Conservation (phyloP, 2,329 filamentous ascomycete species). For the Ophiostoma triangulosporum region DNA sequence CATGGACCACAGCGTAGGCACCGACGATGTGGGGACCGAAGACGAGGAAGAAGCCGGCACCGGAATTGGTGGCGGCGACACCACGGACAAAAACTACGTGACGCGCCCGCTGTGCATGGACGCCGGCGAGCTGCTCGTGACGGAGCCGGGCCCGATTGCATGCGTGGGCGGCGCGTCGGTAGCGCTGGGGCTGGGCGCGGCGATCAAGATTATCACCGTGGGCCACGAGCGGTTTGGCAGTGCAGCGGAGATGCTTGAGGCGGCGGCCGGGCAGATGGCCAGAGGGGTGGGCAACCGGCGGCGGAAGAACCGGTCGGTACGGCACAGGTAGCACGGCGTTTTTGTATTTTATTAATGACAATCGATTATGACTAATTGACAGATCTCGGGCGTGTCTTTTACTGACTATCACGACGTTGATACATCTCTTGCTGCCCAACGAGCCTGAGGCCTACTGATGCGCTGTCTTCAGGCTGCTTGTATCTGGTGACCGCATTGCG, state of each 20-base stretch:
- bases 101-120: slow-evolving; percentile 30
- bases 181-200: slow-evolving; percentile 58
- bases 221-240: slow-evolving; percentile 51
- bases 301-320: slow-evolving; percentile 11
- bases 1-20: slow-evolving; percentile 29
- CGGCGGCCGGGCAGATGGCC: slow-evolving; percentile 14
- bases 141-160: slow-evolving; percentile 49
- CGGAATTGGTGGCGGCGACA: background rate
- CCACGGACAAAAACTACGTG: slow-evolving; percentile 9
- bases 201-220: slow-evolving; percentile 55
- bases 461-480: no score
- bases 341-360: background rate
- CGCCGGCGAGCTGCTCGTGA: slow-evolving; percentile 34
- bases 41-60: slow-evolving; percentile 19
- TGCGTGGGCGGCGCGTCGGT: slow-evolving; percentile 50
- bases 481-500: no score
- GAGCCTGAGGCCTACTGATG: no score
- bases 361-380: no score
- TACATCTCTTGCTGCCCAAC: no score
- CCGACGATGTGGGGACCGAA: background rate
- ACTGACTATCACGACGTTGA: no score
- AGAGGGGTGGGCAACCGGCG: slow-evolving; percentile 25
- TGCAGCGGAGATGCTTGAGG: slow-evolving; percentile 20
- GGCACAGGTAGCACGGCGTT: background rate
- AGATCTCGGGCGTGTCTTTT: no score